Percentiles rank a stretch among this genome's conserved stretches.
Evolutionary conservation across 345 rosid species (phyloP).

Genomic region (Rhizophora apiculata): DNA sequence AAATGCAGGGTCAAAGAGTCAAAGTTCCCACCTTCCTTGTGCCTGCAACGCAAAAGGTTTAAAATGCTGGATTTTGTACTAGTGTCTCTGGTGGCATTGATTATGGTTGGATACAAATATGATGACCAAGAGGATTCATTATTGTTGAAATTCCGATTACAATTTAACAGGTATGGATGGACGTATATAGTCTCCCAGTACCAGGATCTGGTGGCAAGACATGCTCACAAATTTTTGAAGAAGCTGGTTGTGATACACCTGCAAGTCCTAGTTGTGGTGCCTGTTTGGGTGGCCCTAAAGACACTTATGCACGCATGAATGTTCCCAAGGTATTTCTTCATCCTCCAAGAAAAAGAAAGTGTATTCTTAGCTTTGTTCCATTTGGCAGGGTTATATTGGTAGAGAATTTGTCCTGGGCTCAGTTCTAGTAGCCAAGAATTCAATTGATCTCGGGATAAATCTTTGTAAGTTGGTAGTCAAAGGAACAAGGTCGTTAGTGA

Average conservation of each 20-base stretch:
- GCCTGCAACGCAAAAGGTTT: conserved; percentile 94
- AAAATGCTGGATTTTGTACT: conserved; percentile 7
- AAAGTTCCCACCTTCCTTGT: conserved; percentile 96
- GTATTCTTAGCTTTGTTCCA: neutral
- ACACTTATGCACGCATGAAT: conserved; percentile 91
- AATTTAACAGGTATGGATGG: conserved; percentile 81
- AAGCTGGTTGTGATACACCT: conserved; percentile 97
- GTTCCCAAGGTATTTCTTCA: conserved; percentile 60
- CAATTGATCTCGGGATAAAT: too few relatives aligned
- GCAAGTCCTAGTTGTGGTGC: conserved; percentile 97
- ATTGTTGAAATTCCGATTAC: neutral
- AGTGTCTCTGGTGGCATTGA: neutral
- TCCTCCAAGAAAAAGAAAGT: neutral
- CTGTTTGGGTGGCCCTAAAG: conserved; percentile 95
- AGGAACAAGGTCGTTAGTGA: too few relatives aligned
- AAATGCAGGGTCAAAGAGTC: conserved; percentile 74
- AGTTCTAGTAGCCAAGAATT: too few relatives aligned
- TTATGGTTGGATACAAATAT: neutral
- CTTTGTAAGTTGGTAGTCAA: too few relatives aligned
- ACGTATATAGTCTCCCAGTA: conserved; percentile 73
- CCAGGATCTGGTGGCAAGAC: conserved; percentile 98
- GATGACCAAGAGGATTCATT: neutral
- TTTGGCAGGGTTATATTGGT: neutral
- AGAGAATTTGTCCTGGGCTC: too few relatives aligned
- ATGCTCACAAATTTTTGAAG: conserved; percentile 93